These are phyloP conservation scores for Wickerhamiella domercqiae DNA, from an alignment of 805 yeast species.

Conservation along the genomic window DNA sequence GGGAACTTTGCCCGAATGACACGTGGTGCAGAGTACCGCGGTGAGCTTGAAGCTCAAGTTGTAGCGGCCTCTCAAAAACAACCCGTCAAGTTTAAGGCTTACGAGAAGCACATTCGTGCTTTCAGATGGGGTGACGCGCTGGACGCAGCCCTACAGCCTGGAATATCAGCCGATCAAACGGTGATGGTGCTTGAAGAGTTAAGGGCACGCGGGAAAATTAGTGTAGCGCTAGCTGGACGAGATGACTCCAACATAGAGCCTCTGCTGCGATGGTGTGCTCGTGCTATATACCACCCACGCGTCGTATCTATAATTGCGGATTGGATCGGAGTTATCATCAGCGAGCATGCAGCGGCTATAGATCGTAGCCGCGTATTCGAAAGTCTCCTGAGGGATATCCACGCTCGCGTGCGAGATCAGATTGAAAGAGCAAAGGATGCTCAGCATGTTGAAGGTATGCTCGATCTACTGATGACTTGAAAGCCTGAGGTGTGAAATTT, in stretches of 20 bases:
- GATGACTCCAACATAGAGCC: constrained; percentile 83
- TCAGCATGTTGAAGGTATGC: constrained; percentile 81
- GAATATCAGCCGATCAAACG: constrained; percentile 65
- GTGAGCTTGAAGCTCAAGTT: constrained; percentile 69
- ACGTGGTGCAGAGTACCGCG: constrained; percentile 81
- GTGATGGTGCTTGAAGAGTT: constrained; percentile 74
- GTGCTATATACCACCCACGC: constrained; percentile 64
- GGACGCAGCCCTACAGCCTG: constrained; percentile 68
- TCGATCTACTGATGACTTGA: constrained; percentile 53
- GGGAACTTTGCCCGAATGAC: constrained; percentile 64
- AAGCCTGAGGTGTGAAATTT: constrained; percentile 12
- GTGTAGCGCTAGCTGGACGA: constrained; percentile 63
- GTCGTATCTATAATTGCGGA: constrained; percentile 50
- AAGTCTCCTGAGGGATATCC: constrained; percentile 48
- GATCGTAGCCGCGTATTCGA: constrained; percentile 66
- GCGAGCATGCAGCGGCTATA: constrained; percentile 60
- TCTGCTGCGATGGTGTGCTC: constrained; percentile 65
- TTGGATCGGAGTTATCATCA: constrained; percentile 49
- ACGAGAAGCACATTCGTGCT: constrained; percentile 69
- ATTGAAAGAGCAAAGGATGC: constrained; percentile 74
- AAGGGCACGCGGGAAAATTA: constrained; percentile 74
- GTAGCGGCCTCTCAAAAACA: constrained; percentile 33
- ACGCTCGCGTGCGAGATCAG: constrained; percentile 44
- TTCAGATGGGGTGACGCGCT: constrained; percentile 90
- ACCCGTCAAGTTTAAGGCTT: constrained; percentile 45